Evolutionary conservation across 495 filamentous ascomycete genomes (phyloP), one percentile per base, ranked within the genome.

Genomic region (Neurospora tetraspora): DNA sequence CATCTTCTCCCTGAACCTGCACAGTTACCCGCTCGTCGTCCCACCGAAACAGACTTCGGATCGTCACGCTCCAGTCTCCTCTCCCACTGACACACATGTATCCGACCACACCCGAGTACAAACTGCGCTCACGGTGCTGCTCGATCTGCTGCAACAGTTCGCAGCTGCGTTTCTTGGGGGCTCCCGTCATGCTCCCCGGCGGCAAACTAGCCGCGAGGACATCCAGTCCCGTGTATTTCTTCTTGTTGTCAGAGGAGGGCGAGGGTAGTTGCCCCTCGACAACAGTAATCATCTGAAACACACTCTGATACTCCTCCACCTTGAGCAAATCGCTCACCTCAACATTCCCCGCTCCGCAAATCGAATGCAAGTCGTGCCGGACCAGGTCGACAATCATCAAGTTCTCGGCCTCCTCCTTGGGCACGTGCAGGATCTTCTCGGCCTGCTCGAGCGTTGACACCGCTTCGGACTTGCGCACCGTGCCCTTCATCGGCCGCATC

Each of bases 371-470:
- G 80, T 99, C 96, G 78, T 98, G 95, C 0, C 95, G 87, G 38
- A 97, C 94, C 7, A 99, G 85, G 82, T 98, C 96, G 1, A 97
- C 94, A 73, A 99, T 98, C 96, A 99, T 99, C 8, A 99, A 88
- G 77, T 98, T 98, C 82, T 99, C 96, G 14, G 96, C 94, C 76
- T 90, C 91, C 78, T 98, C 96, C 78, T 99, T 99, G 14, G 91
- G 89, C 2, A 91, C 86, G 69, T 89, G 85, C 5, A 97, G 87
- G 73, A 94, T 88, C 45, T 80, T 80, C 45, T 88, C 88, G 16
- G 94, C 95, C 74, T 91, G 84, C 14, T 83, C 86, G 53, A 90
- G 82, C 2, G 91, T 95, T 0, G 80, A 69, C 0, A 84, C 82
- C 18, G 80, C 80, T 39, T 84, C 79, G 0, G 87, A 86, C 78